Evolutionary conservation across 1,139 yeast genomes (phyloP).

Genomic region (Candida tunisiensis): DNA sequence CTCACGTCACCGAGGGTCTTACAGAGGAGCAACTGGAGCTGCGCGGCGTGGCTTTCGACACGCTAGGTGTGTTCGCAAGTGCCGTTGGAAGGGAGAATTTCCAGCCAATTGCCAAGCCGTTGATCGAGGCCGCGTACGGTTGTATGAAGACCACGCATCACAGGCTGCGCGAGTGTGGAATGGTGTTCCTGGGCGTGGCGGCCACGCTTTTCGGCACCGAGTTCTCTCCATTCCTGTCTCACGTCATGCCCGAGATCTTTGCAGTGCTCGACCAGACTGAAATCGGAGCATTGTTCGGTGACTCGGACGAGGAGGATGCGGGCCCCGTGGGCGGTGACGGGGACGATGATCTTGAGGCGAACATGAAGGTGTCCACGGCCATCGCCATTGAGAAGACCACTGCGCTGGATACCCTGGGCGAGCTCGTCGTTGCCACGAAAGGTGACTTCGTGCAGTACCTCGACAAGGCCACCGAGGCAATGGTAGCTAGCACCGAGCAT

Average conservation of each 20-base stretch:
- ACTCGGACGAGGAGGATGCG: conserved; percentile 16
- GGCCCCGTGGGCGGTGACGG: conserved; percentile 12
- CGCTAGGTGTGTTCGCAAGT: conserved; percentile 87
- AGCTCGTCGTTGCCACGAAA: conserved; percentile 69
- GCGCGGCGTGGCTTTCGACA: conserved; percentile 84
- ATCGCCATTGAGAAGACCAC: conserved; percentile 93
- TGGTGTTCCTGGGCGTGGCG: conserved; percentile 86
- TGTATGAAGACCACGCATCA: conserved; percentile 66
- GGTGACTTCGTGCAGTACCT: conserved; percentile 64
- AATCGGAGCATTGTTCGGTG: too few relatives aligned
- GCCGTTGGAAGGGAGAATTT: conserved; percentile 91
- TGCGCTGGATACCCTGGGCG: conserved; percentile 86
- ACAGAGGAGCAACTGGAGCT: conserved; percentile 44
- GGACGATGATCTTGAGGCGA: conserved; percentile 27
- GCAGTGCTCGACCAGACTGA: conserved; percentile 63
- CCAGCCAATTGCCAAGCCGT: conserved; percentile 71
- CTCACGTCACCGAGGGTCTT: conserved; percentile 16
- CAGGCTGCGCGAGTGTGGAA: conserved; percentile 87
- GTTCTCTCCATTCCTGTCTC: conserved; percentile 71
- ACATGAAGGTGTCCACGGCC: conserved; percentile 78
- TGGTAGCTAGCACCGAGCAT: conserved; percentile 58
- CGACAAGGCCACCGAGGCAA: conserved; percentile 47
- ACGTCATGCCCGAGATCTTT: conserved; percentile 70
- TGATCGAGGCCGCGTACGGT: conserved; percentile 75
- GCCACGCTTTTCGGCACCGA: conserved; percentile 90